phyloP scores from a whole-genome alignment of 257 asterid species.

The Solanum pinnatisectum region DNA sequence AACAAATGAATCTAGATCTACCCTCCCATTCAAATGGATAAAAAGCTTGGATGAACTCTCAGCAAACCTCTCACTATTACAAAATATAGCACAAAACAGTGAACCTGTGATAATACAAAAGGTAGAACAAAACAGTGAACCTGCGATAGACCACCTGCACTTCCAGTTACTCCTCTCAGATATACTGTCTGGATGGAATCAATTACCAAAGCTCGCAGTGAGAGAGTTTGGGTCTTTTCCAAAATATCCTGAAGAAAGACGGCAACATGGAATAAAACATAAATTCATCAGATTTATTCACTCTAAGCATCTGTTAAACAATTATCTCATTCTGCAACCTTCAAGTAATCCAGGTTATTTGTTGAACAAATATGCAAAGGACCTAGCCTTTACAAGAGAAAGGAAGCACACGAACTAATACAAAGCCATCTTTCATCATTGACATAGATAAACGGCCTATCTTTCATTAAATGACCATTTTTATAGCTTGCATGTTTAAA shows the following conservation, averaged over 20 bases:
- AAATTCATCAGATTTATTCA: neutral
- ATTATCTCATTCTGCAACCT: neutral
- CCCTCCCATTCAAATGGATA: neutral
- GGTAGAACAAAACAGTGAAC: constrained; percentile 25
- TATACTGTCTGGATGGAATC: constrained; percentile 97
- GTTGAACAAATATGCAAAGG: neutral
- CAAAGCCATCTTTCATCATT: neutral
- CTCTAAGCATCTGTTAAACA: neutral
- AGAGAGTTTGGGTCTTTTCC: constrained; percentile 53
- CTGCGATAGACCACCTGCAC: constrained; percentile 75
- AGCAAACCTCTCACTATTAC: neutral
- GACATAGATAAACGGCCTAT: neutral
- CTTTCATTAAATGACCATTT: neutral
- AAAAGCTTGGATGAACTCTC: neutral
- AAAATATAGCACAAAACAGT: constrained; percentile 7
- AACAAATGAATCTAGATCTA: neutral
- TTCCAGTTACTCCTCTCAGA: constrained; percentile 68
- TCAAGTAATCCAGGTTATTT: neutral
- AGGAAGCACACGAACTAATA: neutral
- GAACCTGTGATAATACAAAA: constrained; percentile 41
- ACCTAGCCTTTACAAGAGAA: neutral
- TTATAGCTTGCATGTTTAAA: neutral
- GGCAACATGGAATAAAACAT: neutral
- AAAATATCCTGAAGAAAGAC: constrained; percentile 65
- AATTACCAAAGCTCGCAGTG: constrained; percentile 56